Conservation (phyloP, 1,284 basidiomycete species). For the Lentinula novae-zelandiae region DNA sequence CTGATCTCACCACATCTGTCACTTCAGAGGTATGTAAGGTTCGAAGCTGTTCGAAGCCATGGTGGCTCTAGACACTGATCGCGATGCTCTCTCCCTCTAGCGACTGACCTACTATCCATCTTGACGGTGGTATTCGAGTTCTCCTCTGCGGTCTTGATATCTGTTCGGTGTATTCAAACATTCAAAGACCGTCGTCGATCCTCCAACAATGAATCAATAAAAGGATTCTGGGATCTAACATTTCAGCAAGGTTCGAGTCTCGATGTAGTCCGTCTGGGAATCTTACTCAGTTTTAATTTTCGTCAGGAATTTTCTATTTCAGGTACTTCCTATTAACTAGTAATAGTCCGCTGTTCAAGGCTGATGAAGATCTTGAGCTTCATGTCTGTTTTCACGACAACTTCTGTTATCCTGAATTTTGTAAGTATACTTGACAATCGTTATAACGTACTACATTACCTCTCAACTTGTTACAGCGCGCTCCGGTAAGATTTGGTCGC, state of each 20-base stretch:
- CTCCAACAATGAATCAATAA: constrained; percentile 1
- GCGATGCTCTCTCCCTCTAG: not conserved
- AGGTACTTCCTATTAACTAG: constrained; percentile 14
- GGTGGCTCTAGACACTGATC: not conserved
- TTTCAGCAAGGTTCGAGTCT: constrained; percentile 19
- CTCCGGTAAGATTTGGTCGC: not conserved
- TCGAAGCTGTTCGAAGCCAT: too few relatives aligned
- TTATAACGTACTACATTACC: too few relatives aligned
- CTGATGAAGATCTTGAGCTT: constrained; percentile 14
- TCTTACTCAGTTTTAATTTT: not conserved
- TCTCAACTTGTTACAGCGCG: not conserved
- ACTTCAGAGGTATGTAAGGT: not conserved
- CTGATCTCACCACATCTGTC: not conserved
- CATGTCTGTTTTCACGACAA: constrained; percentile 25
- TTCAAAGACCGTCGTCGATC: constrained; percentile 15
- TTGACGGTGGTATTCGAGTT: constrained; percentile 27
- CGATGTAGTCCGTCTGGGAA: not conserved
- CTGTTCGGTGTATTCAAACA: constrained; percentile 22
- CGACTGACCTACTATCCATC: constrained; percentile 24
- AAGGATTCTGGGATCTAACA: constrained; percentile 15
- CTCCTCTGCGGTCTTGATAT: constrained; percentile 22
- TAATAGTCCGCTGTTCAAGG: not conserved
- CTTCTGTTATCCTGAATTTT: constrained; percentile 26
- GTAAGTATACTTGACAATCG: constrained; percentile 16
- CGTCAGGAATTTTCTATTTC: constrained; percentile 25